These are phyloP conservation scores for Aspergillus fijiensis DNA, from an alignment of 2,329 filamentous ascomycete species.

Conservation along the genomic window DNA sequence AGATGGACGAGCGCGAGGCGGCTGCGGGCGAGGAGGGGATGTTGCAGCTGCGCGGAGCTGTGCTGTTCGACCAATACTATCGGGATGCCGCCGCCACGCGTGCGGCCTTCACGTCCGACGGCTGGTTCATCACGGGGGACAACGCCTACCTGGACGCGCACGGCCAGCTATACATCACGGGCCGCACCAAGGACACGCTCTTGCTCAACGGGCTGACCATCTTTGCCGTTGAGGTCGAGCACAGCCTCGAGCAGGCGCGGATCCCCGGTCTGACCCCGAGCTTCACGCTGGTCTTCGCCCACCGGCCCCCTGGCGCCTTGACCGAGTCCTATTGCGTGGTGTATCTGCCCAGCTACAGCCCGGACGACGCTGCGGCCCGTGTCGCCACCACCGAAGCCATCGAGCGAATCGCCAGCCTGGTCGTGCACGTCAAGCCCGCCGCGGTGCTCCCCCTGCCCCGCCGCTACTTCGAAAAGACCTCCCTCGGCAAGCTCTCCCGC, in stretches of 20 bases:
- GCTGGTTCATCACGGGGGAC: conserved; percentile 33
- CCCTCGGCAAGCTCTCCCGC: conserved; percentile 17
- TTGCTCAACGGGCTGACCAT: conserved; percentile 52
- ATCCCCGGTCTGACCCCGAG: conserved; percentile 25
- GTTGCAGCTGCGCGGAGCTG: conserved; percentile 24
- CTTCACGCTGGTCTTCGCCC: conserved; percentile 29
- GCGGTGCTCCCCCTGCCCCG: conserved; percentile 11
- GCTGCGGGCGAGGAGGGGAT: conserved; percentile 12
- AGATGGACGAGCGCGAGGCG: background rate
- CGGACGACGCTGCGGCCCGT: conserved; percentile 9
- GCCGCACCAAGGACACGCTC: conserved; percentile 43
- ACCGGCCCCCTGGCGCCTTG: conserved; percentile 39
- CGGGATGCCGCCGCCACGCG: conserved; percentile 29
- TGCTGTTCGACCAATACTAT: conserved; percentile 30
- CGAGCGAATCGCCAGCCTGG: conserved; percentile 5
- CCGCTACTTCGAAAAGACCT: conserved; percentile 10
- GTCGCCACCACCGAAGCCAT: conserved; percentile 12
- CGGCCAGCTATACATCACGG: conserved; percentile 13
- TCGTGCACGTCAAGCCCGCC: conserved; percentile 1
- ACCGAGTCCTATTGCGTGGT: conserved; percentile 45
- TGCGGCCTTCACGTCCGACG: conserved; percentile 28
- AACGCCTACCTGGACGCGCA: conserved; percentile 13
- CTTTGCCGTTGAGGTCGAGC: conserved; percentile 39
- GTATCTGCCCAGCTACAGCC: conserved; percentile 33
- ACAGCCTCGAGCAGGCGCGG: conserved; percentile 36